These are phyloP conservation scores for Phymatotrichopsis omnivora DNA, from an alignment of 2,329 filamentous ascomycete genomes.

Conservation along the genomic window DNA sequence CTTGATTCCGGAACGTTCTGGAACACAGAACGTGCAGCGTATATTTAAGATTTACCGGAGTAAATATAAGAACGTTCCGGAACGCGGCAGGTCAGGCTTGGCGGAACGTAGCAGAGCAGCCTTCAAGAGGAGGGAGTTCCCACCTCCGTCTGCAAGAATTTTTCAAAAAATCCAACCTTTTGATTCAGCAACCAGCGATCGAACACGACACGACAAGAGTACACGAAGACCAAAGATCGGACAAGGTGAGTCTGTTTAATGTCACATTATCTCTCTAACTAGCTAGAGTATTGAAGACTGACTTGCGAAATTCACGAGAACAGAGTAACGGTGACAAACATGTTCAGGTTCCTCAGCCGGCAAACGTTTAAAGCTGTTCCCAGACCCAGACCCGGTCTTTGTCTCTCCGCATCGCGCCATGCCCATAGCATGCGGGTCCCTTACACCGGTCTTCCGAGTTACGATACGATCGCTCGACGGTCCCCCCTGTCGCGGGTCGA, in stretches of 20 bases:
- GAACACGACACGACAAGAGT: no score
- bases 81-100: no score
- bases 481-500: slow-evolving; percentile 3
- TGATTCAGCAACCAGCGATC: no score
- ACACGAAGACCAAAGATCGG: no score
- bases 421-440: slow-evolving; percentile 8
- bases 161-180: no score
- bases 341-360: slow-evolving; percentile 6
- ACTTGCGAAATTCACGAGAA: slow-evolving; percentile 14
- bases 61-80: no score
- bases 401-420: slow-evolving; percentile 1
- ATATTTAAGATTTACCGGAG: no score
- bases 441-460: slow-evolving; percentile 9
- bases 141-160: no score
- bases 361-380: slow-evolving; percentile 7
- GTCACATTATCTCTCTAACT: slow-evolving; percentile 14
- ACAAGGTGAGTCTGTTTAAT: slow-evolving; percentile 17
- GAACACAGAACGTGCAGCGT: no score
- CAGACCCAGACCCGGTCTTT: neutral
- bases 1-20: no score
- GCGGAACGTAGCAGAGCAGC: no score
- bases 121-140: no score
- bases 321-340: slow-evolving; percentile 6
- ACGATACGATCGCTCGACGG: slow-evolving; percentile 8
- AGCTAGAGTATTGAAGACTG: slow-evolving; percentile 18